These are phyloP conservation scores for Jamesozyma jinghongensis DNA, from an alignment of 805 yeast species.

Conservation along the genomic window DNA sequence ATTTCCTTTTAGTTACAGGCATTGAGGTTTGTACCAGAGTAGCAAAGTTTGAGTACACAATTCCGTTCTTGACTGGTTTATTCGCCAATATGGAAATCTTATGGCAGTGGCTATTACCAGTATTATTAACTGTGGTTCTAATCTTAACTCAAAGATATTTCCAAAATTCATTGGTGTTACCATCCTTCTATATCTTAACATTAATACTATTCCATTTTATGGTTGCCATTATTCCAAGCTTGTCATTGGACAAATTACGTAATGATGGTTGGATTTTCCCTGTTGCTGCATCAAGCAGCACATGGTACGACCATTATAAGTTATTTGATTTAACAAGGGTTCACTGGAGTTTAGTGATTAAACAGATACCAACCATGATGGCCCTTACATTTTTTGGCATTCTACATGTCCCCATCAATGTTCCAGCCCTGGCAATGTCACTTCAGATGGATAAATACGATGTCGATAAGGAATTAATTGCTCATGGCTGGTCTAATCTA, in stretches of 20 bases:
- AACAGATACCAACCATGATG: conserved; percentile 83
- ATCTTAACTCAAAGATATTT: conserved; percentile 51
- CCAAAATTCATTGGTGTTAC: conserved; percentile 68
- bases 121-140: conserved; percentile 50
- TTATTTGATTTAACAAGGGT: conserved; percentile 61
- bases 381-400: conserved; percentile 95
- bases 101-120: conserved; percentile 64
- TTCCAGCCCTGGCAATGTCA: conserved; percentile 92
- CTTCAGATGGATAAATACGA: conserved; percentile 74
- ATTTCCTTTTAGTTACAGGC: conserved; percentile 82
- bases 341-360: conserved; percentile 61
- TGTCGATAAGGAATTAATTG: conserved; percentile 86
- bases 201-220: conserved; percentile 61
- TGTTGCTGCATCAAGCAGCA: conserved; percentile 43
- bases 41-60: conserved; percentile 58
- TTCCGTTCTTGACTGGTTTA: conserved; percentile 42
- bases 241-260: conserved; percentile 55
- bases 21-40: conserved; percentile 81
- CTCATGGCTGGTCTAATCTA: conserved; percentile 88
- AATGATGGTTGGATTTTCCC: conserved; percentile 78
- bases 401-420: conserved; percentile 93
- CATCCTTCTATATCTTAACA: conserved; percentile 66
- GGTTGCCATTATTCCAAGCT: conserved; percentile 54
- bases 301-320: conserved; percentile 86
- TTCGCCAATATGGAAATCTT: conserved; percentile 34